Conservation (phyloP, 2,329 filamentous ascomycete species). For the Escovopsis sp. region DNA sequence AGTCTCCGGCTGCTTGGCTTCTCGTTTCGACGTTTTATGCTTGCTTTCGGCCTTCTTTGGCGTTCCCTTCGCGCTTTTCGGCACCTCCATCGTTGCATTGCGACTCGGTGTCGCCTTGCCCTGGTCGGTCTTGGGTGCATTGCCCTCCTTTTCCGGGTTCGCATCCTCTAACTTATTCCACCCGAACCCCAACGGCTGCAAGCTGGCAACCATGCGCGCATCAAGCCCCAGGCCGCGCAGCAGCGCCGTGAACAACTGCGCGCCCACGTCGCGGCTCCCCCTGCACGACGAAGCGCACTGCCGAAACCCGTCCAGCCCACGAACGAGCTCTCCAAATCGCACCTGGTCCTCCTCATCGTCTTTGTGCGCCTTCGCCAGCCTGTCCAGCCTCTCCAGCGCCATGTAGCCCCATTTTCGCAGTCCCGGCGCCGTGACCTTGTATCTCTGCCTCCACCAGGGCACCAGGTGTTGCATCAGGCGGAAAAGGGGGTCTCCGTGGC, state of each 20-base stretch:
- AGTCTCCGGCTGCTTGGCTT: conserved; percentile 5
- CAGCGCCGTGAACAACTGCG: conserved; percentile 79
- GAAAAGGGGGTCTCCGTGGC: conserved; percentile 67
- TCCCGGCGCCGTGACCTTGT: conserved; percentile 61
- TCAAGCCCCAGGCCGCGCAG: conserved; percentile 70
- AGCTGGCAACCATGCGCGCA: conserved; percentile 64
- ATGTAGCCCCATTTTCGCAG: conserved; percentile 86
- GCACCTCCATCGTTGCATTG: too few relatives aligned
- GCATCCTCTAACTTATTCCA: conserved; percentile 82
- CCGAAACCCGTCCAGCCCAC: conserved; percentile 52
- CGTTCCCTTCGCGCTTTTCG: conserved; percentile 4
- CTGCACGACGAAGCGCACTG: conserved; percentile 51
- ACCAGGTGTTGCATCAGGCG: conserved; percentile 61
- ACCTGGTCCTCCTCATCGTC: conserved; percentile 46
- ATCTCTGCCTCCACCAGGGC: conserved; percentile 79
- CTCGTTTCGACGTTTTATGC: conserved; percentile 7
- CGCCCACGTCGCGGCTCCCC: conserved; percentile 76
- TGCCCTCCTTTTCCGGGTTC: conserved; percentile 29
- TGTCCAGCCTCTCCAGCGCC: conserved; percentile 56
- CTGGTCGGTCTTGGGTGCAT: not conserved
- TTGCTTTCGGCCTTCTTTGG: conserved; percentile 2
- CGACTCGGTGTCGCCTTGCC: not conserved
- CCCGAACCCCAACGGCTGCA: conserved; percentile 80
- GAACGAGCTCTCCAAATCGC: conserved; percentile 68
- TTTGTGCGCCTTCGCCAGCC: conserved; percentile 56